Base-by-base conservation (phyloP, 495 filamentous ascomycete genomes). In the Pyrenopolyporus hunteri region DNA sequence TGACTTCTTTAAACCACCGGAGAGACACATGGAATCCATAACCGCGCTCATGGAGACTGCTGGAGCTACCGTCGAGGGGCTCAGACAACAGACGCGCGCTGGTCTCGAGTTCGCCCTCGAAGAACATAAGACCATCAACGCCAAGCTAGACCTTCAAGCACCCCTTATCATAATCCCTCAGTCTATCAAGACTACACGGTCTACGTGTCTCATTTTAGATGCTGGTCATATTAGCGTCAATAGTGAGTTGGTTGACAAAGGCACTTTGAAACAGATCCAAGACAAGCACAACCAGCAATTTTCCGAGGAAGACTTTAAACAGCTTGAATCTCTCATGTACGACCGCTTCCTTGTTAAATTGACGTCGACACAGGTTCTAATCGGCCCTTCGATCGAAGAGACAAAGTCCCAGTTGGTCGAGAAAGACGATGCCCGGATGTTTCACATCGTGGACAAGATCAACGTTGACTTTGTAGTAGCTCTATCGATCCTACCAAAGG, bases 21-120 rank as follows among this genome's bases (percentile, higher is more conserved):
- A 97, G 72, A 82, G 91, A 54, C 95, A 98, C 71, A 97, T 98
- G 94, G 94, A 98, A 72, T 97, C 93, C 16, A 96, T 98, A 65
- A 88, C 87, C 6, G 94, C 93, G 19, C 79, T 98, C 40, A 85
- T 98, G 82, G 94, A 98, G 69, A 90, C 90, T 14, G 94, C 94
- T 17, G 93, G 94, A 13, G 92, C 92, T 23, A 98, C 93, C 0
- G 93, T 98, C 1, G 91, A 98, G 74, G 93, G 91, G 10, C 76
- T 98, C 52, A 85, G 94, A 29, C 92, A 96, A 73, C 94, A 98
- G 76, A 98, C 95, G 1, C 83, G 94, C 70, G 93, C 94, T 47
- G 94, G 94, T 8, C 81, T 98, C 25, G 92, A 98, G 70, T 98
- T 96, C 76, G 95, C 94, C 16, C 80, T 98, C 22, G 85, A 97